Percentiles rank a stretch among this genome's conserved stretches.
Conservation (phyloP, 768 basidiomycete genomes). For the Zangia roseola region DNA sequence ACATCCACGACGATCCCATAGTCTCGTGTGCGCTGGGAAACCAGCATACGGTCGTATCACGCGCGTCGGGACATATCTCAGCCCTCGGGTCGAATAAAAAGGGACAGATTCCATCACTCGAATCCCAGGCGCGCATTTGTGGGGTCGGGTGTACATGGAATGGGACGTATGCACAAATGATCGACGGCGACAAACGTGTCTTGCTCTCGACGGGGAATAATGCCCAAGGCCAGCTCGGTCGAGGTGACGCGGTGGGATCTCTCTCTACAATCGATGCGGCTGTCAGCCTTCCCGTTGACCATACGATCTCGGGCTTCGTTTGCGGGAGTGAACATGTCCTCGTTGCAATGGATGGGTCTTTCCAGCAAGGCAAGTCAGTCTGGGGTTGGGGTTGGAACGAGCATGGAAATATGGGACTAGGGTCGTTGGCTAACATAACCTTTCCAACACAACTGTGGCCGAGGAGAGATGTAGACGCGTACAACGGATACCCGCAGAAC, state of each 20-base stretch:
- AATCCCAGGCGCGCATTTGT: slow-evolving; percentile 23
- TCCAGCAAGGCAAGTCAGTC: slow-evolving; percentile 38
- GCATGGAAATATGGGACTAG: slow-evolving; percentile 87
- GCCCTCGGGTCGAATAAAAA: slow-evolving; percentile 73
- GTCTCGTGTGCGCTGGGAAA: slow-evolving; percentile 45
- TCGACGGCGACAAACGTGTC: slow-evolving; percentile 18
- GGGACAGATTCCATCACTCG: slow-evolving; percentile 52
- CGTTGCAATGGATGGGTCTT: slow-evolving; percentile 22
- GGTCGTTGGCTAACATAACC: slow-evolving; percentile 52
- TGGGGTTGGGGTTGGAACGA: slow-evolving; percentile 99
- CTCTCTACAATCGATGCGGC: background rate
- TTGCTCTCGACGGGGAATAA: slow-evolving; percentile 55
- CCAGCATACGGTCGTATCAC: slow-evolving; percentile 49
- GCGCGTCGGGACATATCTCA: slow-evolving; percentile 44
- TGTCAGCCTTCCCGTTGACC: slow-evolving; percentile 28
- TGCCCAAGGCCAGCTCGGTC: slow-evolving; percentile 66
- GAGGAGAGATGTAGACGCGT: slow-evolving; percentile 8
- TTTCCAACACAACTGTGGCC: slow-evolving; percentile 58
- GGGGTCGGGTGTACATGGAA: slow-evolving; percentile 74
- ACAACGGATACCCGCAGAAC: slow-evolving; percentile 8
- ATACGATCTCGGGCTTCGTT: slow-evolving; percentile 39
- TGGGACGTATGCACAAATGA: slow-evolving; percentile 56
- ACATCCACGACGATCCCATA: slow-evolving; percentile 30
- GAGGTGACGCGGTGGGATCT: slow-evolving; percentile 13
- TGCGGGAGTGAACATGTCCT: slow-evolving; percentile 90